Evolutionary conservation across 2,329 filamentous ascomycete species (phyloP), one percentile per base, ranked within the genome.

Genomic region (Ceratocystis cacaofunesta): DNA sequence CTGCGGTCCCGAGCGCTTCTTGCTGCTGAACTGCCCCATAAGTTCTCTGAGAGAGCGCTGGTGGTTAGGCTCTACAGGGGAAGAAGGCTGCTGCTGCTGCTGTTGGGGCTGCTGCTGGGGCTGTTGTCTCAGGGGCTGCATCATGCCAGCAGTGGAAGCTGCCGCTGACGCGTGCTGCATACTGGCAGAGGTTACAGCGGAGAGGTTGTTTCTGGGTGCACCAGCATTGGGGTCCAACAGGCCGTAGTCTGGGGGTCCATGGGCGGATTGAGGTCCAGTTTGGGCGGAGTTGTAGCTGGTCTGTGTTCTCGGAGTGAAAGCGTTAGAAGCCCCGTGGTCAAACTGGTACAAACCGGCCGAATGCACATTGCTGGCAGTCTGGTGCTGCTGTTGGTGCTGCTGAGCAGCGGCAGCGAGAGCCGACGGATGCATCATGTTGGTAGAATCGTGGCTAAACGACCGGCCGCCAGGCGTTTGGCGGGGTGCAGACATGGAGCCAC

Each of bases 21-120:
- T 96, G 69, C 92, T 96, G 77, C 90, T 96, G 78, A 97, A 97
- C 72, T 95, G 92, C 63, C 90, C 86, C 94, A 99, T 99, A 91
- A 99, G 96, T 0, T 67, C 44, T 7, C 65, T 43, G 1, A 67
- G 46, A 17, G 61, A 55, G 19, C 30, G 30, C 25, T 66, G 65
- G 52, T 66, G 65, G 48, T 66, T 66, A 17, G 65, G 65, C 43
- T 66, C 61, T 8, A 32, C 46, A 2, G 61, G 61, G 25, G 61
- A 62, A 17, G 61, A 30, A 1, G 61, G 61, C 36, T 62, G 60
- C 5, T 50, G 61, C 61, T 61, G 65, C 25, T 25, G 57, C n/a
- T 41, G 44, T 12, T 15, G 43, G 28, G 32, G 57, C 25, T 28
- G 55, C 12, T 63, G 62, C 19, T 64, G 62, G 28, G 22, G 25